Percentiles rank a stretch among this genome's conserved stretches.
phyloP scores from a whole-genome alignment of 2,329 filamentous ascomycete species.

The Aureobasidium sp. region DNA sequence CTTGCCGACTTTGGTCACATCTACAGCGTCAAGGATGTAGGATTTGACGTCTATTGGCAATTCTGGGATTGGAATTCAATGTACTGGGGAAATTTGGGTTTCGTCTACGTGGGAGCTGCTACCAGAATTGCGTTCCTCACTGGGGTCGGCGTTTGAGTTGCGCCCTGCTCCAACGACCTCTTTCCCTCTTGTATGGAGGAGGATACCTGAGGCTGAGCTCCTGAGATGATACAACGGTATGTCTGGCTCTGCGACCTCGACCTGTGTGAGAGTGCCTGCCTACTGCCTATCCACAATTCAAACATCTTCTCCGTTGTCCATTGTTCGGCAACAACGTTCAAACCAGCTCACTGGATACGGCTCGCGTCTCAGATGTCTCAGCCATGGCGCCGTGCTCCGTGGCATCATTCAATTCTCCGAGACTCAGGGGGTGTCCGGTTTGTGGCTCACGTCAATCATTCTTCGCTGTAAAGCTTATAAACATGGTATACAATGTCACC shows the following conservation, averaged over 20 bases:
- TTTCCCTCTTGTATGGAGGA: neutral
- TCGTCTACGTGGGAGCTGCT: constrained; percentile 30
- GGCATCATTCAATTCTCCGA: neutral
- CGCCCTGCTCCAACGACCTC: neutral
- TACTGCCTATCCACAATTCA: neutral
- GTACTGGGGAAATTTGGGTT: constrained; percentile 30
- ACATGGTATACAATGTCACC: constrained; percentile 6
- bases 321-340: constrained; percentile 10
- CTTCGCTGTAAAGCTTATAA: constrained; percentile 6
- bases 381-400: neutral
- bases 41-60: constrained; percentile 40
- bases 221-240: neutral
- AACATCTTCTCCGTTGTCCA: constrained; percentile 9
- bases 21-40: constrained; percentile 55
- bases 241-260: constrained; percentile 7
- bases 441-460: constrained; percentile 1
- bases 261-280: neutral
- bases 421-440: neutral
- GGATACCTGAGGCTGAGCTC: neutral
- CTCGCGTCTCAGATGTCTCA: constrained; percentile 10
- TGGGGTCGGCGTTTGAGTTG: constrained; percentile 22
- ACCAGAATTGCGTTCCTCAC: constrained; percentile 27
- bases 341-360: neutral
- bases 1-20: constrained; percentile 72
- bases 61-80: constrained; percentile 31